Evolutionary conservation across 352 stramenopile genomes (phyloP).

Genomic region (Phytophthora melonis): DNA sequence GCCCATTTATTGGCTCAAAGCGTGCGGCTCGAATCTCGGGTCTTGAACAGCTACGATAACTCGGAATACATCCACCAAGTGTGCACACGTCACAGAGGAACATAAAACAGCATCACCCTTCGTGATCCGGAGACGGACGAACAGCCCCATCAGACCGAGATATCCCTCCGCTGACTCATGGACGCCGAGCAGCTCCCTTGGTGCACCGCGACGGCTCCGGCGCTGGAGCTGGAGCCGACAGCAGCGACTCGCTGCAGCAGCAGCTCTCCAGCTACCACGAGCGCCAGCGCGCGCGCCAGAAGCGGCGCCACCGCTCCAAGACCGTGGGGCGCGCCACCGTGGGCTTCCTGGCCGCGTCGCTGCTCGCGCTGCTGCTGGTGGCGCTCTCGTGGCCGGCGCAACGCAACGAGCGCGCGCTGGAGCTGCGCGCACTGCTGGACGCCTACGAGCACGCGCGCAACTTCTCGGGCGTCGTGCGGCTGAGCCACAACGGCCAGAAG

Average conservation of each 20-base stretch:
- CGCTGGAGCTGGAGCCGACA: background rate
- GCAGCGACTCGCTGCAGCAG: constrained; percentile 39
- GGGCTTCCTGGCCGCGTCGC: constrained; percentile 39
- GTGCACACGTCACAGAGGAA: constrained; percentile 32
- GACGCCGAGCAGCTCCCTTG: constrained; percentile 45
- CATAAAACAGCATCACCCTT: constrained; percentile 2
- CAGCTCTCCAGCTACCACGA: constrained; percentile 47
- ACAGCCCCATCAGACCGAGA: background rate
- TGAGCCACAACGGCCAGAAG: constrained; percentile 60
- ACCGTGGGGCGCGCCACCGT: constrained; percentile 48
- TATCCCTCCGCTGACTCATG: constrained; percentile 16
- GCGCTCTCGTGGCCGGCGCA: constrained; percentile 49
- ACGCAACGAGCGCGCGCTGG: constrained; percentile 38
- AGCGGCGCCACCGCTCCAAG: constrained; percentile 31
- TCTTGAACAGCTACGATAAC: no score
- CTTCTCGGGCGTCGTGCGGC: constrained; percentile 65
- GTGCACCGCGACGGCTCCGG: constrained; percentile 32
- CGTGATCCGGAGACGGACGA: no score
- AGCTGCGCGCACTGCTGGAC: constrained; percentile 40
- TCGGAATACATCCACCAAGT: constrained; percentile 17
- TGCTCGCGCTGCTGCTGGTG: constrained; percentile 47
- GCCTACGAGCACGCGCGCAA: constrained; percentile 42
- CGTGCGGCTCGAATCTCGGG: background rate
- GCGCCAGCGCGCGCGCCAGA: constrained; percentile 30
- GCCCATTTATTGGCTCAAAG: constrained; percentile 8